Conservation (phyloP, 202 grass and related monocot genomes). For the Panicum virgatum region DNA sequence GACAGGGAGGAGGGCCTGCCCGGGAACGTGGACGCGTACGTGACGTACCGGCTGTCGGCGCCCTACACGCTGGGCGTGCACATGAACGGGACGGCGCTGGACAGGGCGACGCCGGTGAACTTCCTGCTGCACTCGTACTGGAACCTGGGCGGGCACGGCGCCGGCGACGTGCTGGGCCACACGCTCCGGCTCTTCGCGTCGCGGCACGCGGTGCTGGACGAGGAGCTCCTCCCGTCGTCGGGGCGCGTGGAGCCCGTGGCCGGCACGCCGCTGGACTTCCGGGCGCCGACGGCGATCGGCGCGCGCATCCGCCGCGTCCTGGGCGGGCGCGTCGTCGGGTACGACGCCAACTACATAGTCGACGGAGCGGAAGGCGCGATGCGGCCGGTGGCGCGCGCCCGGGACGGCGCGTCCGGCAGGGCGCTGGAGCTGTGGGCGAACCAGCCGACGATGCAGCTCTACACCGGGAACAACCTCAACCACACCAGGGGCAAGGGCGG, state of each 20-base stretch:
- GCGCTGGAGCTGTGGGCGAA: conserved; percentile 61
- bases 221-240: conserved; percentile 66
- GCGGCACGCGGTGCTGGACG: conserved; percentile 51
- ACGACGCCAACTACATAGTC: conserved; percentile 75
- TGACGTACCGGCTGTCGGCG: conserved; percentile 65
- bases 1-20: conserved; percentile 86
- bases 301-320: conserved; percentile 50
- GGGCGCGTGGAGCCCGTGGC: conserved; percentile 52
- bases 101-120: conserved; percentile 83
- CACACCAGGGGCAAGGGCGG: conserved; percentile 61
- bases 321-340: conserved; percentile 42
- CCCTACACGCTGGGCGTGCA: conserved; percentile 52
- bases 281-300: conserved; percentile 31
- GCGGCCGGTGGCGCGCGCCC: conserved; percentile 47
- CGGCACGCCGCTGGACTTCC: conserved; percentile 75
- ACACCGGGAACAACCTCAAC: conserved; percentile 64
- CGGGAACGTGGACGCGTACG: conserved; percentile 67
- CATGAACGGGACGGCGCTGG: conserved; percentile 60
- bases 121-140: conserved; percentile 78
- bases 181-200: conserved; percentile 66
- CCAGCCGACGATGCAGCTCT: conserved; percentile 81
- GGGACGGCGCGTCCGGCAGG: conserved; percentile 45
- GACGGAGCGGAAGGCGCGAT: conserved; percentile 33
- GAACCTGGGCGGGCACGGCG: conserved; percentile 69
- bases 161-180: conserved; percentile 66